Conservation (phyloP, 2,329 filamentous ascomycete species). For the Pseudogymnoascus sp. region DNA sequence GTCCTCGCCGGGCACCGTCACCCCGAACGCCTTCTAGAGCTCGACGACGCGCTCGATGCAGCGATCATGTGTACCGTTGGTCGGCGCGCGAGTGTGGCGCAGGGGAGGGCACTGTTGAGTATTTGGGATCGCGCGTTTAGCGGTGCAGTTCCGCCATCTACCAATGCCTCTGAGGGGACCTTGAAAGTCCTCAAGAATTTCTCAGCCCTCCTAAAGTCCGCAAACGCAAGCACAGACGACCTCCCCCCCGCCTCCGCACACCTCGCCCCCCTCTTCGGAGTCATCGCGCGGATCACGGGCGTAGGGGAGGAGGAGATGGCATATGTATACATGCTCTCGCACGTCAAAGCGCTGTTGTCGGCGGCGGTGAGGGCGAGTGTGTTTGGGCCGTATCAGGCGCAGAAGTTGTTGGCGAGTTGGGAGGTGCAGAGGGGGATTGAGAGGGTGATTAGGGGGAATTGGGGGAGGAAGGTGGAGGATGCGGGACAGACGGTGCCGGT, state of each 20-base stretch:
- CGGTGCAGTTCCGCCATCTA: conserved; percentile 27
- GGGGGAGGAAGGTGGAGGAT: conserved; percentile 51
- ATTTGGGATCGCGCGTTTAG: conserved; percentile 70
- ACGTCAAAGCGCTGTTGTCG: conserved; percentile 68
- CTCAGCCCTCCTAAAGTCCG: conserved; percentile 19
- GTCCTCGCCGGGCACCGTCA: conserved; percentile 59
- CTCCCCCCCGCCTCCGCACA: conserved; percentile 51
- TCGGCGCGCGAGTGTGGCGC: conserved; percentile 64
- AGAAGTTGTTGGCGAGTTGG: conserved; percentile 59
- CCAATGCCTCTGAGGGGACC: conserved; percentile 17
- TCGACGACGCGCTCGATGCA: conserved; percentile 74
- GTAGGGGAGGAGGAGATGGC: conserved; percentile 56
- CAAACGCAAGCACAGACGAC: conserved; percentile 13
- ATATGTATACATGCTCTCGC: conserved; percentile 69
- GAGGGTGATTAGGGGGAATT: conserved; percentile 52
- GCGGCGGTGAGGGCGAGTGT: conserved; percentile 71
- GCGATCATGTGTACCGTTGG: conserved; percentile 73
- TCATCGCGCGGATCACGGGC: conserved; percentile 54
- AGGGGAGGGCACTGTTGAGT: conserved; percentile 65
- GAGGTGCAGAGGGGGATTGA: conserved; percentile 52
- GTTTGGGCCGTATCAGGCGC: conserved; percentile 74
- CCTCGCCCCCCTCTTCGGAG: conserved; percentile 64
- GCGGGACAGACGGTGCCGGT: conserved; percentile 70
- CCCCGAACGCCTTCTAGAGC: conserved; percentile 41
- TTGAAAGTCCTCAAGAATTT: conserved; percentile 23